Evolutionary conservation across 2,329 filamentous ascomycete genomes (phyloP).

Genomic region (Coniella vitis): DNA sequence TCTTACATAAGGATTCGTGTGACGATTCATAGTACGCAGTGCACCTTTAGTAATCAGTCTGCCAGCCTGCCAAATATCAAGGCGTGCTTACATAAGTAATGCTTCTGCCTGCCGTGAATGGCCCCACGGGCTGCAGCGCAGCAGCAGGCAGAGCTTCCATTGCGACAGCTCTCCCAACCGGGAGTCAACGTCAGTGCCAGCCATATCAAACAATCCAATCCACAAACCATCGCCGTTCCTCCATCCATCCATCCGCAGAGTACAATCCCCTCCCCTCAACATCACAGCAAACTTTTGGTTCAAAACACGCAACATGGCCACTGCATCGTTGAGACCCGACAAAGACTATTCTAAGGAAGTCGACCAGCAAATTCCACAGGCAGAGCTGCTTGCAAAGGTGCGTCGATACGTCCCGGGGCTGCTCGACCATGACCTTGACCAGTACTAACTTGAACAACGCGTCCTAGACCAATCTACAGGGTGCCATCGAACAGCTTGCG

Average conservation of each 20-base stretch:
- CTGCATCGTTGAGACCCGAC: slow-evolving; percentile 81
- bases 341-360: slow-evolving; percentile 98
- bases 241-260: no score
- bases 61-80: no score
- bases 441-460: not conserved
- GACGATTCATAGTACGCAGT: no score
- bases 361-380: slow-evolving; percentile 84
- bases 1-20: no score
- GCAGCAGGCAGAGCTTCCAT: slow-evolving; percentile 17
- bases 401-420: no score
- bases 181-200: not conserved
- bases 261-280: no score
- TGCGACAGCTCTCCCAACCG: slow-evolving; percentile 13
- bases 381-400: slow-evolving; percentile 83
- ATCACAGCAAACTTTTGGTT: not conserved
- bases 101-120: slow-evolving; percentile 9
- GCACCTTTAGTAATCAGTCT: no score
- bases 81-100: not conserved
- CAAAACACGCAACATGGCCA: slow-evolving; percentile 58
- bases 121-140: not conserved
- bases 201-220: not conserved
- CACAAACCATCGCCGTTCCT: not conserved
- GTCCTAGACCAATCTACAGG: slow-evolving; percentile 65
- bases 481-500: slow-evolving; percentile 88
- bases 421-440: not conserved